A percentile compares a stretch with the other conserved stretches of the same genome.
These are phyloP conservation scores for Arachis stenosperma DNA, from an alignment of 306 rosid genomes.

Conservation along the genomic window DNA sequence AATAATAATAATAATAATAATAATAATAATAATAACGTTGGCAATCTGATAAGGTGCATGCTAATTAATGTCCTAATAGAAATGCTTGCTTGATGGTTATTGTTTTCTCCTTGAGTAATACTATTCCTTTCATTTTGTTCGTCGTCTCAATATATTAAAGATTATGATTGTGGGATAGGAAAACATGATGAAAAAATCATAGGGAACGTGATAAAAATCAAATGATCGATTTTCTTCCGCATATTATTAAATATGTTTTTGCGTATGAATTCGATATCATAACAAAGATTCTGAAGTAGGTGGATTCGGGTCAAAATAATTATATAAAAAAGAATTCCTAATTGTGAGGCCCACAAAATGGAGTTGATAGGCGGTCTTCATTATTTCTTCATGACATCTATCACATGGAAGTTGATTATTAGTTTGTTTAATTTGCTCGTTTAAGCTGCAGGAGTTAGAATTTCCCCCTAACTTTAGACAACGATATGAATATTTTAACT, in stretches of 20 bases:
- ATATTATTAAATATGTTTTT: background rate
- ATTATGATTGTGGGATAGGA: constrained; percentile 4
- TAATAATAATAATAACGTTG: constrained; percentile 1
- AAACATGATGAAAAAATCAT: no score
- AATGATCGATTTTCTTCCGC: constrained; percentile 9
- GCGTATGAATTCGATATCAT: background rate
- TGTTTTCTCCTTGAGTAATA: background rate
- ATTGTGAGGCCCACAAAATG: constrained; percentile 35
- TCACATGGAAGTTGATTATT: constrained; percentile 45
- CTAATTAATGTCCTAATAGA: no score
- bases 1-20: no score
- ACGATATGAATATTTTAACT: no score
- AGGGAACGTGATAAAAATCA: background rate
- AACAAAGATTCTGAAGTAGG: constrained; percentile 13
- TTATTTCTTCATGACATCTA: constrained; percentile 33
- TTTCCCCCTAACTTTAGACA: no score
- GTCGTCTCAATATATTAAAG: background rate
- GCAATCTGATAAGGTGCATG: no score
- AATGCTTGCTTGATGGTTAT: background rate
- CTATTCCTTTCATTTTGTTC: constrained; percentile 1
- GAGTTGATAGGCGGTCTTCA: constrained; percentile 24
- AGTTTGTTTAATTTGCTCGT: constrained; percentile 29
- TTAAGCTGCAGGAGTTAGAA: no score
- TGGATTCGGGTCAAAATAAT: background rate
- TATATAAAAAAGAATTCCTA: background rate